Evolutionary conservation across 176 grass and related monocot genomes (phyloP).

Genomic region (Hyparrhenia diplandra): DNA sequence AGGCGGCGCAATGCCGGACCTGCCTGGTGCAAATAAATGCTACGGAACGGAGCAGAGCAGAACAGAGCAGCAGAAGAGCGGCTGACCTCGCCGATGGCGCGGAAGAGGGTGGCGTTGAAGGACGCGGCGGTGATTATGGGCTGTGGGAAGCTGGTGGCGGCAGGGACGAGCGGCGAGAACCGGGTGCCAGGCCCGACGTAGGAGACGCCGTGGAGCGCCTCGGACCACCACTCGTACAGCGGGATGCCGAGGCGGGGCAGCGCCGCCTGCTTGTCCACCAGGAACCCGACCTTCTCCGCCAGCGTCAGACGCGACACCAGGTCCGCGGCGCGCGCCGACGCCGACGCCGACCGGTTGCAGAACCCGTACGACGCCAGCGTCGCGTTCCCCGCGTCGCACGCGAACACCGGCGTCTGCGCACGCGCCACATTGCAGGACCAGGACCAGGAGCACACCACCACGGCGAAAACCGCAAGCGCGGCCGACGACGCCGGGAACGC

Average conservation of each 20-base stretch:
- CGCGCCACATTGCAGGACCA: neutral
- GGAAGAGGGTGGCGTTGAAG: constrained; percentile 87
- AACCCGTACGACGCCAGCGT: constrained; percentile 46
- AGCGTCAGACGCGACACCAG: constrained; percentile 63
- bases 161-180: constrained; percentile 71
- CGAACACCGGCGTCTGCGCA: constrained; percentile 68
- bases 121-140: constrained; percentile 83
- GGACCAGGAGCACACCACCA: neutral
- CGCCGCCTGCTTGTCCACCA: constrained; percentile 67
- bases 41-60: neutral
- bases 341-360: constrained; percentile 50
- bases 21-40: neutral
- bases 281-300: constrained; percentile 83
- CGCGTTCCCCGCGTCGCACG: constrained; percentile 71
- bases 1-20: constrained; percentile 3
- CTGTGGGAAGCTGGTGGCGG: constrained; percentile 94
- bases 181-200: constrained; percentile 69
- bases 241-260: constrained; percentile 82
- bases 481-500: neutral
- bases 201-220: constrained; percentile 96
- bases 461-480: too few relatives aligned
- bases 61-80: neutral
- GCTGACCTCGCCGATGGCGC: constrained; percentile 71
- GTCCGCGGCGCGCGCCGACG: constrained; percentile 45
- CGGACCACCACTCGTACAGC: constrained; percentile 93